These are phyloP conservation scores for Fraxinus pennsylvanica DNA, from an alignment of 257 asterid genomes.

Conservation along the genomic window DNA sequence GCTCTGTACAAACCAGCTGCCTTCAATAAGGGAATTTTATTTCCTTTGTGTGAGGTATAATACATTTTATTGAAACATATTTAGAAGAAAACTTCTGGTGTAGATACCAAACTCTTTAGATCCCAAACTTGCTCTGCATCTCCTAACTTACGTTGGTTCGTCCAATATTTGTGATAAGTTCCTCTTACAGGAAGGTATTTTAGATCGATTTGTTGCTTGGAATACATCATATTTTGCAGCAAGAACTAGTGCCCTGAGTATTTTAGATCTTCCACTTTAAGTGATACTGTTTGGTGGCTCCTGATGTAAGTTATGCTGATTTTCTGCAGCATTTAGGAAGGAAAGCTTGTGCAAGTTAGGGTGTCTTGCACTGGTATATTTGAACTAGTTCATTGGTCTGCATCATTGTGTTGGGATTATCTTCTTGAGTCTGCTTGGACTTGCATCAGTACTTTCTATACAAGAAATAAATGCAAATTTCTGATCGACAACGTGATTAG, in stretches of 20 bases:
- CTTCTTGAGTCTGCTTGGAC: neutral
- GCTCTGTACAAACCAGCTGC: slow-evolving; percentile 89
- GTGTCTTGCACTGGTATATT: too few species aligned
- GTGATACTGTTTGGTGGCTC: too few species aligned
- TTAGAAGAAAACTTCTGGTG: slow-evolving; percentile 6
- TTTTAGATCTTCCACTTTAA: too few species aligned
- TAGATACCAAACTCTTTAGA: neutral
- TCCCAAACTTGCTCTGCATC: neutral
- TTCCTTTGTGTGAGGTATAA: slow-evolving; percentile 82
- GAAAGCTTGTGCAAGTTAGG: too few species aligned
- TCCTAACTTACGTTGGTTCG: neutral
- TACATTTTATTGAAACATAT: neutral
- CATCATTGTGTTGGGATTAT: neutral
- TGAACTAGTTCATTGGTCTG: neutral
- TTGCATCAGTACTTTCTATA: neutral
- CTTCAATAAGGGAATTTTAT: slow-evolving; percentile 82
- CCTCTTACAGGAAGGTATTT: neutral
- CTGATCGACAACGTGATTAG: neutral
- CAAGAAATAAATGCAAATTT: neutral
- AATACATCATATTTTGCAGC: neutral
- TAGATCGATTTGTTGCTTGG: neutral
- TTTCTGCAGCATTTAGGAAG: too few species aligned
- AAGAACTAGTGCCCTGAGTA: neutral
- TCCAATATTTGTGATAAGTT: neutral
- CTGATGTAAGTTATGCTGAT: too few species aligned